phyloP scores from a whole-genome alignment of 1,284 basidiomycete genomes.

The Moesziomyces sp. region DNA sequence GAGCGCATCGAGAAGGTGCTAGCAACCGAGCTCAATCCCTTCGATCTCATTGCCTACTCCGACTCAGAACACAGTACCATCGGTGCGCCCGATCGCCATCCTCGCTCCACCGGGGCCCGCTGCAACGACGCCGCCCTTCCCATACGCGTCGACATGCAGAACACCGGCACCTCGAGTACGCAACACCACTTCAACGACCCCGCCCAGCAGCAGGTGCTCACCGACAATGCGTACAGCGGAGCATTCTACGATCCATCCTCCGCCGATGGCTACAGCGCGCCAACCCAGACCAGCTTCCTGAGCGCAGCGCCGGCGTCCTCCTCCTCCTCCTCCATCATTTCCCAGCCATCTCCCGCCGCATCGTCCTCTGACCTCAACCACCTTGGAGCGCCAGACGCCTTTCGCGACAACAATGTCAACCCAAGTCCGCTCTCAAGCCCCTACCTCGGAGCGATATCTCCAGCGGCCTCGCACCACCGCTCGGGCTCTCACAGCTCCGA shows the following conservation, averaged over 20 bases:
- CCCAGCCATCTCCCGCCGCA: conserved; percentile 7
- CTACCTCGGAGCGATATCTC: conserved; percentile 15
- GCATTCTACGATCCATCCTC: conserved; percentile 49
- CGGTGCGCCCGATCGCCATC: conserved; percentile 4
- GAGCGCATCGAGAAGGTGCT: conserved; percentile 39
- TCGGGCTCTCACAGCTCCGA: conserved; percentile 37
- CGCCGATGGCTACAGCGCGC: conserved; percentile 47
- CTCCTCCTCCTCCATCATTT: conserved; percentile 3
- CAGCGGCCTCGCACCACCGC: conserved; percentile 25
- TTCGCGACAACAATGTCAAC: conserved; percentile 30
- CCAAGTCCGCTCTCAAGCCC: conserved; percentile 44
- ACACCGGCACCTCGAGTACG: conserved; percentile 2
- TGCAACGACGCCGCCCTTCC: conserved; percentile 8
- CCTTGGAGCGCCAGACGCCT: conserved; percentile 12
- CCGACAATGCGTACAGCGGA: conserved; percentile 5
- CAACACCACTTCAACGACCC: conserved; percentile 2
- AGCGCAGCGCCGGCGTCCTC: conserved; percentile 20
- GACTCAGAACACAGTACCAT: conserved; percentile 4
- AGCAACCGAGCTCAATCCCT: conserved; percentile 33
- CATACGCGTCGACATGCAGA: conserved; percentile 29
- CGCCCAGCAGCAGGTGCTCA: conserved; percentile 6
- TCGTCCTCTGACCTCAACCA: conserved; percentile 16
- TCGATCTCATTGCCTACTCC: conserved; percentile 29
- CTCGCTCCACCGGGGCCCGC: conserved; percentile 9
- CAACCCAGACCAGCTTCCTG: conserved; percentile 28